A percentile compares a stretch with the other conserved stretches of the same genome.
These are phyloP conservation scores for Pachysandra terminalis DNA, from an alignment of 164 flowering plant genomes.

Conservation along the genomic window DNA sequence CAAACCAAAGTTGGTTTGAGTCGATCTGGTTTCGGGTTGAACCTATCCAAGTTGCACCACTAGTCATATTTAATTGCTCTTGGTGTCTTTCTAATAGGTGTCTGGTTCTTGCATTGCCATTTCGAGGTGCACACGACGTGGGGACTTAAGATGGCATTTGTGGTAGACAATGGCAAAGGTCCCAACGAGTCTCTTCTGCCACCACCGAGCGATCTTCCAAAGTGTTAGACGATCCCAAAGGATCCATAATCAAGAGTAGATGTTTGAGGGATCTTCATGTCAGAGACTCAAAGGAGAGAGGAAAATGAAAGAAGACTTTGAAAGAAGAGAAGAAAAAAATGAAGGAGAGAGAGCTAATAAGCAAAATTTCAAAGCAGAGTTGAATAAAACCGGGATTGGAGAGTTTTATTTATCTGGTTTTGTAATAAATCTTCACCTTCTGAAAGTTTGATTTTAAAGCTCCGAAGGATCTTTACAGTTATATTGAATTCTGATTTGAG, in stretches of 20 bases:
- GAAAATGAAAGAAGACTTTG: no score
- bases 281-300: no score
- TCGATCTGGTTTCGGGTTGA: no score
- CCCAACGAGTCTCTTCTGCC: constrained; percentile 51
- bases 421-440: background rate
- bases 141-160: constrained; percentile 75
- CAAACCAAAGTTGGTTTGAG: no score
- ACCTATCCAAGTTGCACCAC: no score
- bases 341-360: no score
- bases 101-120: constrained; percentile 79
- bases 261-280: no score
- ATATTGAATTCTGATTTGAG: no score
- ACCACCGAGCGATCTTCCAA: constrained; percentile 67
- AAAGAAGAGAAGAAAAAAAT: no score
- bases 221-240: constrained; percentile 27
- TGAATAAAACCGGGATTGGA: background rate
- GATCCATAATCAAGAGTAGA: no score
- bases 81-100: constrained; percentile 39
- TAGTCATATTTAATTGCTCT: no score
- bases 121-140: constrained; percentile 71
- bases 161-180: constrained; percentile 67
- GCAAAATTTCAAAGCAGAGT: background rate
- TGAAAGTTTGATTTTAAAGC: background rate
- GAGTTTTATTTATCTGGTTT: no score
- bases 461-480: constrained; percentile 8